phyloP scores from a whole-genome alignment of 495 filamentous ascomycete species.

The Astrothelium subdiscretum region DNA sequence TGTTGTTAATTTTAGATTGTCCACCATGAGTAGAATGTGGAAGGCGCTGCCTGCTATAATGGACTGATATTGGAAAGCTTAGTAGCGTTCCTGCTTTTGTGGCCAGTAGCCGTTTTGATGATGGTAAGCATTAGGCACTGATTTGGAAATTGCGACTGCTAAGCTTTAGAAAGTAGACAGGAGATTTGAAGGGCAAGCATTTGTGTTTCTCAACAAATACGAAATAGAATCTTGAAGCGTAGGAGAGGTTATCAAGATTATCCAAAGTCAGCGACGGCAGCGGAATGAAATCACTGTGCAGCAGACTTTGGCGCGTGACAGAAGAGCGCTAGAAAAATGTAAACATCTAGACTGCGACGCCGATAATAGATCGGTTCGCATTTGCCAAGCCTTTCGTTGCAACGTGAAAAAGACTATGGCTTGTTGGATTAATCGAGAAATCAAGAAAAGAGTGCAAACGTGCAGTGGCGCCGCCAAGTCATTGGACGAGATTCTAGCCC shows the following conservation, averaged over 20 bases:
- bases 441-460: not conserved
- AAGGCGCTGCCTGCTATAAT: not conserved
- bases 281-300: slow-evolving; percentile 2
- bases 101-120: not conserved
- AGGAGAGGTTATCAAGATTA: not conserved
- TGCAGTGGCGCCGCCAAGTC: not conserved
- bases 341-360: not conserved
- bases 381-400: not conserved
- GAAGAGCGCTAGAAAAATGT: not conserved
- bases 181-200: no score
- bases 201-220: no score
- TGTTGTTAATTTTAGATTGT: not conserved
- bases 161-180: no score
- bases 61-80: not conserved
- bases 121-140: not conserved
- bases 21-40: not conserved
- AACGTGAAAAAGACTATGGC: not conserved
- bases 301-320: not conserved
- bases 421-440: not conserved
- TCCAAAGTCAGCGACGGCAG: not conserved
- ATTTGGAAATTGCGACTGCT: not conserved
- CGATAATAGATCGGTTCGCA: not conserved
- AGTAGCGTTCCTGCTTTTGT: not conserved
- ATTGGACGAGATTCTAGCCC: not conserved
- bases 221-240: not conserved